phyloP scores from a whole-genome alignment of 2,329 filamentous ascomycete genomes.

The Ceratocystis smalleyi region DNA sequence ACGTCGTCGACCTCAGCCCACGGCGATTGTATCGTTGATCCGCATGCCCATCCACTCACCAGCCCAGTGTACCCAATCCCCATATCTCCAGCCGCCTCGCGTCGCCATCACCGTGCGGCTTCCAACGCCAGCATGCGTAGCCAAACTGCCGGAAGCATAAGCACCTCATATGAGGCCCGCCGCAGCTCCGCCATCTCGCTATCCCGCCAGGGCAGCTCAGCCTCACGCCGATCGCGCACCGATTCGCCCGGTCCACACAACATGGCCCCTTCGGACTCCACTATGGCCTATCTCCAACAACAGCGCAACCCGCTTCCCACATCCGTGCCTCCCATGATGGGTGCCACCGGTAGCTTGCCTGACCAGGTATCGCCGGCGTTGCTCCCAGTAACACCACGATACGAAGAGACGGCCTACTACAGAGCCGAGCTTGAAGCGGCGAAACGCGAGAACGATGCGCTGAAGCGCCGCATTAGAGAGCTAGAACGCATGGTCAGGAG shows the following conservation, averaged over 20 bases:
- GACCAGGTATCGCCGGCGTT: constrained; percentile 34
- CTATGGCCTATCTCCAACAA: constrained; percentile 35
- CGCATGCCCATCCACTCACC: constrained; percentile 38
- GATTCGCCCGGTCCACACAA: constrained; percentile 28
- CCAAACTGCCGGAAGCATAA: constrained; percentile 30
- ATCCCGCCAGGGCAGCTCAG: constrained; percentile 39
- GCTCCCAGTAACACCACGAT: constrained; percentile 41
- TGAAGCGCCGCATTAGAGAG: constrained; percentile 47
- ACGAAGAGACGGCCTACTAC: constrained; percentile 47
- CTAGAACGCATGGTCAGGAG: constrained; percentile 41
- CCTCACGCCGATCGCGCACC: constrained; percentile 37
- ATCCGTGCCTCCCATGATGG: constrained; percentile 20
- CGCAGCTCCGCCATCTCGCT: constrained; percentile 31
- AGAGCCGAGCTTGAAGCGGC: constrained; percentile 44
- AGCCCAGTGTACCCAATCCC: constrained; percentile 44
- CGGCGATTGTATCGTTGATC: constrained; percentile 35
- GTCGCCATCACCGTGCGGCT: constrained; percentile 42
- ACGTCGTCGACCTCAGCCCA: constrained; percentile 45
- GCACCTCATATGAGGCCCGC: constrained; percentile 25
- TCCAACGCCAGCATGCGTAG: constrained; percentile 42
- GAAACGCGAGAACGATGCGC: constrained; percentile 47
- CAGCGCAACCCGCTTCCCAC: constrained; percentile 28
- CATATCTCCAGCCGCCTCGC: constrained; percentile 25
- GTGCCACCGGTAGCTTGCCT: constrained; percentile 13
- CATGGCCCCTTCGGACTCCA: constrained; percentile 21